A percentile compares a stretch with the other conserved stretches of the same genome.
Evolutionary conservation across 2,329 filamentous ascomycete genomes (phyloP).

Genomic region (Sclerotinia glacialis): DNA sequence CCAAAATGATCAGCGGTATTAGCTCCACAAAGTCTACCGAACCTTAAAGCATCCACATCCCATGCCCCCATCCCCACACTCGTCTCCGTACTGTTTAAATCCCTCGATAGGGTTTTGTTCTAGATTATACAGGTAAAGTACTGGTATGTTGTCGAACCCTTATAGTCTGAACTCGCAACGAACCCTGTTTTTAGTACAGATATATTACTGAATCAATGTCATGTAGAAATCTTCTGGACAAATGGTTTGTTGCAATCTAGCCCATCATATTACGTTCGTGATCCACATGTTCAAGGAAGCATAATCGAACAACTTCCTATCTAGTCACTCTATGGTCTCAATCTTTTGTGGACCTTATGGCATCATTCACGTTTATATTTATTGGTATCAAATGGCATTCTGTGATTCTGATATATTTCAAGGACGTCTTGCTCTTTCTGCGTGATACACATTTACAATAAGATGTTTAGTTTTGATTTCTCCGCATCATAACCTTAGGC

Average conservation of each 20-base stretch:
- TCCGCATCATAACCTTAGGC: neutral
- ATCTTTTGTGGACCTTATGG: neutral
- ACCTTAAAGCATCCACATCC: neutral
- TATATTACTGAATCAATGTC: too few species aligned
- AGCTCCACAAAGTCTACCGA: slow-evolving; percentile 1
- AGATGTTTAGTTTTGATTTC: neutral
- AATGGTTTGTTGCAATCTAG: neutral
- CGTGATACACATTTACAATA: neutral
- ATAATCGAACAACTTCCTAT: neutral
- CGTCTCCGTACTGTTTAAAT: neutral
- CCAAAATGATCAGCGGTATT: slow-evolving; percentile 3
- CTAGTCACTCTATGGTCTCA: neutral
- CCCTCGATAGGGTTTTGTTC: too few species aligned
- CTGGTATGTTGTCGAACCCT: too few species aligned
- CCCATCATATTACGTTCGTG: neutral
- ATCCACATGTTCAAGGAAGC: neutral
- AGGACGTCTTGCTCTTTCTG: neutral
- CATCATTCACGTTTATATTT: neutral
- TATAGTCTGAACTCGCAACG: too few species aligned
- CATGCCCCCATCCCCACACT: neutral
- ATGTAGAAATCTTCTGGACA: too few species aligned
- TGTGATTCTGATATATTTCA: neutral
- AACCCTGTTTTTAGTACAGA: too few species aligned
- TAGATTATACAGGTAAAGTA: too few species aligned
- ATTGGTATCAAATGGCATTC: too few species aligned